Conservation (phyloP, 257 asterid genomes). For the Haberlea rhodopensis region DNA sequence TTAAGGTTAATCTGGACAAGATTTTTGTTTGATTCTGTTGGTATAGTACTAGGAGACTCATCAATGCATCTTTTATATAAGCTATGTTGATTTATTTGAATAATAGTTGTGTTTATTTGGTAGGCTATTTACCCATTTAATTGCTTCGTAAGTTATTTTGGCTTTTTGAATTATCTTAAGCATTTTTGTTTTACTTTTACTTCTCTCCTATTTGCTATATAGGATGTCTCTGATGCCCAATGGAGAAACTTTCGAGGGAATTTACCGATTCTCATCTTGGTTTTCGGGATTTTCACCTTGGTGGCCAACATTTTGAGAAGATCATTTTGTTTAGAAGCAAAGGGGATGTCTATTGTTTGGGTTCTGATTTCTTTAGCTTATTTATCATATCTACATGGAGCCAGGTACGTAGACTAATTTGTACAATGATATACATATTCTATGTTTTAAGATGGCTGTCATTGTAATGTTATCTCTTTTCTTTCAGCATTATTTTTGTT, state of each 20-base stretch:
- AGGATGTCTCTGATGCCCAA: slow-evolving; percentile 91
- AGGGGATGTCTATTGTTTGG: slow-evolving; percentile 88
- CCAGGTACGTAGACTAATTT: too few species aligned
- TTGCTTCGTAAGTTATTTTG: too few species aligned
- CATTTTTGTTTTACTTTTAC: slow-evolving; percentile 17
- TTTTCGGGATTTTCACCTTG: slow-evolving; percentile 69
- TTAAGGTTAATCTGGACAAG: neutral
- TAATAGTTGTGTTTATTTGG: too few species aligned
- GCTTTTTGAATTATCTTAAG: slow-evolving; percentile 4
- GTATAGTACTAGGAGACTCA: too few species aligned
- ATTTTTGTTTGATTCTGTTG: slow-evolving; percentile 18
- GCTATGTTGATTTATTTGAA: too few species aligned
- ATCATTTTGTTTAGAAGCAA: slow-evolving; percentile 55
- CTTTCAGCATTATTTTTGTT: too few species aligned
- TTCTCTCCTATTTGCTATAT: slow-evolving; percentile 18
- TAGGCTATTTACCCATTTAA: too few species aligned
- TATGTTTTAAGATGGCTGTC: too few species aligned
- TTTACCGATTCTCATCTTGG: slow-evolving; percentile 60
- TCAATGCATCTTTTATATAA: too few species aligned
- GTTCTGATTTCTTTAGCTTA: slow-evolving; percentile 60
- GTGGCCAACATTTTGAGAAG: slow-evolving; percentile 54
- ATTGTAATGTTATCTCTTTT: too few species aligned
- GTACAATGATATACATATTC: too few species aligned
- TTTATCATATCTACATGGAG: slow-evolving; percentile 71
- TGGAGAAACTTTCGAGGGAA: slow-evolving; percentile 95